These are phyloP conservation scores for Pseudogymnoascus sp. DNA, from an alignment of 2,329 filamentous ascomycete species.

Conservation along the genomic window DNA sequence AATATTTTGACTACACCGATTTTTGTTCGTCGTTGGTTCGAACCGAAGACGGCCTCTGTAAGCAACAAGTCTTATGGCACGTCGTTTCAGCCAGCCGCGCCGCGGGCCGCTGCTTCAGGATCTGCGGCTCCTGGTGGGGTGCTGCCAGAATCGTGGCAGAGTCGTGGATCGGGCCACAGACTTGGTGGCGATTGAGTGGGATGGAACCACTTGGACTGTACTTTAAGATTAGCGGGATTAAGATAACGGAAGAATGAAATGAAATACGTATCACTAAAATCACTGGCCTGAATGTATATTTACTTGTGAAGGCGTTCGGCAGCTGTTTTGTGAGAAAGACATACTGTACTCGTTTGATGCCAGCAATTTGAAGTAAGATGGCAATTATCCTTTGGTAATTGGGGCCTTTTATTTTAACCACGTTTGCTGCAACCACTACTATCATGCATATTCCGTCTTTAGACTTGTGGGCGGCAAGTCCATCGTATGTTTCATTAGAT, in stretches of 20 bases:
- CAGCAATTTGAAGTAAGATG: background rate
- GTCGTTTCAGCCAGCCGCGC: constrained; percentile 39
- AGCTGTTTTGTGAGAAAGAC: no score
- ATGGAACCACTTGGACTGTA: background rate
- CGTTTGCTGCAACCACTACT: background rate
- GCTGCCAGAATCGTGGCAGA: constrained; percentile 56
- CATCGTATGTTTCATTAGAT: background rate
- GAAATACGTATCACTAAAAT: background rate
- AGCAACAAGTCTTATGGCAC: constrained; percentile 54
- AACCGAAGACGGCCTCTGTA: constrained; percentile 36
- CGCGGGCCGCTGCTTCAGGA: constrained; percentile 32
- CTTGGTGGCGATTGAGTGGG: constrained; percentile 40
- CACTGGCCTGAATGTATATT: background rate
- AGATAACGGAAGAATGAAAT: background rate
- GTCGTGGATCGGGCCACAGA: constrained; percentile 53
- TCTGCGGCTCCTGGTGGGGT: constrained; percentile 40
- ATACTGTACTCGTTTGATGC: background rate
- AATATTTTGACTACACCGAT: constrained; percentile 69
- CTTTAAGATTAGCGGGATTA: background rate
- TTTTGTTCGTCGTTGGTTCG: constrained; percentile 62
- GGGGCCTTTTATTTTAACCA: background rate
- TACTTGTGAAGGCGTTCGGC: background rate
- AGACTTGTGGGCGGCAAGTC: background rate
- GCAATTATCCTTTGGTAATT: background rate
- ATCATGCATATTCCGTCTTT: background rate